A percentile compares a stretch with the other conserved stretches of the same genome.
Evolutionary conservation across 2,329 filamentous ascomycete species (phyloP).

Genomic region (Chaetomium olivaceum): DNA sequence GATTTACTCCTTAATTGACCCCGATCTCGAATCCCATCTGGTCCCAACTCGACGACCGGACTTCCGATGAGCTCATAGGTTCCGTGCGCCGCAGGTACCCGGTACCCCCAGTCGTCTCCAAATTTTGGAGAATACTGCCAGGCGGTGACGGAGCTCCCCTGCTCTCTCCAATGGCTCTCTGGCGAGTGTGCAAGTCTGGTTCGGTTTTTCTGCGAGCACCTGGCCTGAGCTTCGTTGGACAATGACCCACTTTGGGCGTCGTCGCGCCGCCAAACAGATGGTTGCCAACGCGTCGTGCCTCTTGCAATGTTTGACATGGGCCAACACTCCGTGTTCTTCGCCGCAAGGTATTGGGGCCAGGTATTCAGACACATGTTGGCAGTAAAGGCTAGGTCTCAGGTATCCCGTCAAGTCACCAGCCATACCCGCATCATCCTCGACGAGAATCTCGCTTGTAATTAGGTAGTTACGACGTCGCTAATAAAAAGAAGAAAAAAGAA

Average conservation of each 20-base stretch:
- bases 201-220: neutral
- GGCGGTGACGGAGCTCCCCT: constrained; percentile 19
- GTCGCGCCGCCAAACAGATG: neutral
- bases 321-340: neutral
- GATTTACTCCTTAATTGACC: neutral
- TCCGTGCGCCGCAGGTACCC: constrained; percentile 20
- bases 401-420: neutral
- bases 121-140: constrained; percentile 19
- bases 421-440: neutral
- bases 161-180: neutral
- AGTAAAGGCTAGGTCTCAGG: too few relatives aligned
- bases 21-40: neutral
- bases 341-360: neutral
- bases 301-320: neutral
- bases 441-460: neutral
- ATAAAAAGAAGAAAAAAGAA: neutral
- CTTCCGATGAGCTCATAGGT: constrained; percentile 22
- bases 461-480: neutral
- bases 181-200: too few relatives aligned
- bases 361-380: neutral
- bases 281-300: constrained; percentile 2
- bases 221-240: neutral
- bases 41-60: neutral
- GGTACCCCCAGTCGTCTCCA: constrained; percentile 12
- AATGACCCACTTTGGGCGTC: neutral